Percentiles rank a stretch among this genome's conserved stretches.
These are phyloP conservation scores for Sclerotinia subarctica DNA, from an alignment of 2,329 filamentous ascomycete species.

Conservation along the genomic window DNA sequence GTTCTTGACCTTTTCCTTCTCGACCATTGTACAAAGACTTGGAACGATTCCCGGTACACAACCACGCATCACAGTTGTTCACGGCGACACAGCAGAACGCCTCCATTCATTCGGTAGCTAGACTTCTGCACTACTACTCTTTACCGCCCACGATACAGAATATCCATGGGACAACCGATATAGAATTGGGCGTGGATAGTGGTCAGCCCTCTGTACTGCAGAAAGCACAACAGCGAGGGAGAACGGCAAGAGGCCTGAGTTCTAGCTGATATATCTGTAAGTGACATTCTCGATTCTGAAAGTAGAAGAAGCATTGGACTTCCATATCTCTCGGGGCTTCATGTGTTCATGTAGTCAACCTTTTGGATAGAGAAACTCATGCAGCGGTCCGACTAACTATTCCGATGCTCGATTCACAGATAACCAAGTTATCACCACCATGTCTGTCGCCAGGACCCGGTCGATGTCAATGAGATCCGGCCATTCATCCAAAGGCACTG, in stretches of 20 bases:
- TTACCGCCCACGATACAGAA: conserved; percentile 30
- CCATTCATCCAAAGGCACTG: conserved; percentile 46
- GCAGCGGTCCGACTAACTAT: conserved; percentile 36
- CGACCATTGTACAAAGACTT: conserved; percentile 27
- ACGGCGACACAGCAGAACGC: conserved; percentile 27
- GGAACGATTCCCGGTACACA: conserved; percentile 24
- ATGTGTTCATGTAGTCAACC: conserved; percentile 29
- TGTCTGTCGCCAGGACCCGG: conserved; percentile 52
- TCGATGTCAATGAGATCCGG: conserved; percentile 58
- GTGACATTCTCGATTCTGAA: conserved; percentile 26
- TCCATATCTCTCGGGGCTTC: conserved; percentile 26
- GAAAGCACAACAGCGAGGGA: conserved; percentile 34
- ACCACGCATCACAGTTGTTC: conserved; percentile 31
- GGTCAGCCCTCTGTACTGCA: conserved; percentile 39
- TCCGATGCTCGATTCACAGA: conserved; percentile 23
- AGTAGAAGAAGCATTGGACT: conserved; percentile 28
- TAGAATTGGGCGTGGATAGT: conserved; percentile 37
- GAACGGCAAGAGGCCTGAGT: conserved; percentile 35
- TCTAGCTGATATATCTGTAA: conserved; percentile 30
- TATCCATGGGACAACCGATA: conserved; percentile 38
- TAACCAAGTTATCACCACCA: conserved; percentile 33
- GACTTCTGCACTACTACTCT: conserved; percentile 8
- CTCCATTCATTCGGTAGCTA: conserved; percentile 29
- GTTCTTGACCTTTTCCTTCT: conserved; percentile 29
- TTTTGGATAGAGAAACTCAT: conserved; percentile 30